Evolutionary conservation across 495 filamentous ascomycete species (phyloP).

Genomic region (Penicillium bialowiezense): DNA sequence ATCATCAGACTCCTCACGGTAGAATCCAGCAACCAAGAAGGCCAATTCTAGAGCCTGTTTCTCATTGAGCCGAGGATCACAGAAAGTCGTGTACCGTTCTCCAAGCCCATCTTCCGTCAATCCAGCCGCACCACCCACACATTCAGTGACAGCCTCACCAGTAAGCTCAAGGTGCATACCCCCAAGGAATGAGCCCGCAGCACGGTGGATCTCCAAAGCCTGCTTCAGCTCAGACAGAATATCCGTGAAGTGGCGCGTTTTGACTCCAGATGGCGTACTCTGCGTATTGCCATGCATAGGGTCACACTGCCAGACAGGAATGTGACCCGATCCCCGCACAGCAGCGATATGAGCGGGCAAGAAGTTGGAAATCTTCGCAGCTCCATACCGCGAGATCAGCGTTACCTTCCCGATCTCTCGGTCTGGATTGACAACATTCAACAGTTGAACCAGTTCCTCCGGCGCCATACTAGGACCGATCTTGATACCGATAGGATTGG

Average conservation of each 20-base stretch:
- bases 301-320: slow-evolving; percentile 96
- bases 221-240: slow-evolving; percentile 82
- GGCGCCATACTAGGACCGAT: slow-evolving; percentile 80
- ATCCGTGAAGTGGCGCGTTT: slow-evolving; percentile 83
- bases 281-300: slow-evolving; percentile 87
- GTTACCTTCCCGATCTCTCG: slow-evolving; percentile 88
- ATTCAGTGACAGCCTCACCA: slow-evolving; percentile 95
- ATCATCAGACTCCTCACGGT: slow-evolving; percentile 45
- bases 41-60: slow-evolving; percentile 95
- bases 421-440: slow-evolving; percentile 79
- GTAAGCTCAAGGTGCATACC: slow-evolving; percentile 95
- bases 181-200: slow-evolving; percentile 78
- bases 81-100: slow-evolving; percentile 89
- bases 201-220: slow-evolving; percentile 77
- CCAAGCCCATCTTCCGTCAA: slow-evolving; percentile 83
- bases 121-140: slow-evolving; percentile 84
- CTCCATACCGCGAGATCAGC: slow-evolving; percentile 92
- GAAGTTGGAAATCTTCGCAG: slow-evolving; percentile 63
- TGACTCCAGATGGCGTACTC: slow-evolving; percentile 66
- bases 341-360: slow-evolving; percentile 82
- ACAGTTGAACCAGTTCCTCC: slow-evolving; percentile 68
- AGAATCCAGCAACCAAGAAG: slow-evolving; percentile 88
- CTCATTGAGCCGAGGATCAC: slow-evolving; percentile 93
- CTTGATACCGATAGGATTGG: slow-evolving; percentile 95
- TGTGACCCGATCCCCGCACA: slow-evolving; percentile 68